Conservation (phyloP, 805 yeast species). For the Lipomyces spencermartinsiae region DNA sequence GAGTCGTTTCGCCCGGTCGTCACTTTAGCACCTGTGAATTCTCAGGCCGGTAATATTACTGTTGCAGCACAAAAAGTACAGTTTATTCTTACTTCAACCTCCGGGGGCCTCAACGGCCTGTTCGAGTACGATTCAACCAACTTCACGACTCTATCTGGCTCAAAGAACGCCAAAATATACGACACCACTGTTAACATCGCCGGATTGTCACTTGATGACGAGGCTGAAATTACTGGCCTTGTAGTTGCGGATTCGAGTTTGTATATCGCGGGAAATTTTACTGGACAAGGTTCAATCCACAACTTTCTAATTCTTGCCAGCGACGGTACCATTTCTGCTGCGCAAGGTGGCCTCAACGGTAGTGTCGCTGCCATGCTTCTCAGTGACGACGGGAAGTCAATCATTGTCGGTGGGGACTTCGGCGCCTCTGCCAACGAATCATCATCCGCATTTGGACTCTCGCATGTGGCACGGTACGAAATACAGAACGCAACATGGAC, state of each 20-base stretch:
- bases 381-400: conserved; percentile 44
- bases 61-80: conserved; percentile 37
- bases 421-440: conserved; percentile 46
- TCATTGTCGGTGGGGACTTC: conserved; percentile 59
- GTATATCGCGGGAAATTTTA: conserved; percentile 59
- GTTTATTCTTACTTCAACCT: conserved; percentile 43
- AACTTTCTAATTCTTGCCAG: conserved; percentile 48
- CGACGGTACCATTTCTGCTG: conserved; percentile 31
- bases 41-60: conserved; percentile 38
- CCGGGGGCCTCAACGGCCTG: conserved; percentile 64
- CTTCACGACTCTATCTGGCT: conserved; percentile 53
- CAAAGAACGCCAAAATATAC: conserved; percentile 50
- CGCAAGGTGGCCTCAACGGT: conserved; percentile 52
- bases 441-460: not conserved
- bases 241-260: conserved; percentile 47
- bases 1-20: conserved; percentile 52
- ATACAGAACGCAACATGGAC: conserved; percentile 21
- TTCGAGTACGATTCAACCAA: conserved; percentile 81
- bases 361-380: conserved; percentile 47
- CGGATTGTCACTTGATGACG: conserved; percentile 48
- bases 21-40: conserved; percentile 50
- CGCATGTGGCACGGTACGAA: conserved; percentile 31
- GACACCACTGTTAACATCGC: conserved; percentile 54
- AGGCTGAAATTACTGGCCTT: conserved; percentile 51
- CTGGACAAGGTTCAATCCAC: conserved; percentile 47